Conservation (phyloP, 2,329 filamentous ascomycete species). For the Phaeosphaeriaceae sp. region DNA sequence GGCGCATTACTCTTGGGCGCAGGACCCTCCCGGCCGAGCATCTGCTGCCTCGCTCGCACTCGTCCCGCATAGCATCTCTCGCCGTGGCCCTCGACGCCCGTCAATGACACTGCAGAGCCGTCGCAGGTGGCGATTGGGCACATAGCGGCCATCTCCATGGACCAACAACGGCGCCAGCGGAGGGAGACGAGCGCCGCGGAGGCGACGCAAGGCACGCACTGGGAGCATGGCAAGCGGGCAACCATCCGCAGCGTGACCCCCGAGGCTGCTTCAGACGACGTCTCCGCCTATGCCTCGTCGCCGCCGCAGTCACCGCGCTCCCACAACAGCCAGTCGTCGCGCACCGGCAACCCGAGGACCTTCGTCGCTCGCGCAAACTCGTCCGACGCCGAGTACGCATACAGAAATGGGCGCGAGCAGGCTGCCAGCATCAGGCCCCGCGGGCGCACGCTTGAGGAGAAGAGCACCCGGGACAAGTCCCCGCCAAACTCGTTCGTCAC, state of each 20-base stretch:
- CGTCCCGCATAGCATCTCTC: conserved; percentile 5
- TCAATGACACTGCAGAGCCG: conserved; percentile 29
- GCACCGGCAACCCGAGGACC: conserved; percentile 32
- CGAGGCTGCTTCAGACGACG: conserved; percentile 51
- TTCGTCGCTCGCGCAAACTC: conserved; percentile 41
- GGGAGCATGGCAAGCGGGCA: conserved; percentile 28
- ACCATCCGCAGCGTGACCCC: conserved; percentile 72
- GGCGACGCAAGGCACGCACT: conserved; percentile 16
- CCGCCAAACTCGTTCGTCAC: conserved; percentile 50
- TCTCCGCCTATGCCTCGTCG: conserved; percentile 21
- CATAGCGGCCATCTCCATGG: conserved; percentile 34
- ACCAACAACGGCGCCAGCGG: conserved; percentile 32
- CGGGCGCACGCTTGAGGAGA: conserved; percentile 59
- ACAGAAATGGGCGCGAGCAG: conserved; percentile 54
- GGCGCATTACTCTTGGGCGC: background rate
- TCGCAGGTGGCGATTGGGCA: conserved; percentile 7
- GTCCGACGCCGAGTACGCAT: conserved; percentile 40
- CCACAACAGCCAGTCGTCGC: conserved; percentile 26
- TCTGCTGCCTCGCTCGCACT: background rate
- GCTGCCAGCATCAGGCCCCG: conserved; percentile 56
- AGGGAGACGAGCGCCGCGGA: conserved; percentile 34
- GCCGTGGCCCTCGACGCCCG: conserved; percentile 14
- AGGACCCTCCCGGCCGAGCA: background rate
- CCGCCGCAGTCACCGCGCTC: conserved; percentile 43
- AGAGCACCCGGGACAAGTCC: conserved; percentile 47